Base-by-base conservation (phyloP, 2,329 filamentous ascomycete species). In the Colletotrichum tanaceti region DNA sequence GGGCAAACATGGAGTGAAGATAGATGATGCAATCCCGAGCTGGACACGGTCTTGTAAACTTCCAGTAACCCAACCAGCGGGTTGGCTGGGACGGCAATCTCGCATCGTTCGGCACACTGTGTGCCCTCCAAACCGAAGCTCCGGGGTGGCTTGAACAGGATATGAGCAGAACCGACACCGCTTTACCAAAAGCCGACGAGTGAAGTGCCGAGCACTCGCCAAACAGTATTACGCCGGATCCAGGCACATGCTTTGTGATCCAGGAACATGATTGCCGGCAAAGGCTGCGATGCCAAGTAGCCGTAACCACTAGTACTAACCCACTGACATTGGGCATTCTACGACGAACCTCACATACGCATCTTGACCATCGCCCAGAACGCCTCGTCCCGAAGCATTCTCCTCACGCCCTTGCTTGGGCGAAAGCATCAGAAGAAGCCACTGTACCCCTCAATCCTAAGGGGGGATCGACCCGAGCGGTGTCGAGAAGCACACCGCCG, bases 361-460 rank as follows among this genome's bases (percentile, higher is more conserved):
- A 14, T 20, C 11, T 35, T 35, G 32, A 10, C 32, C 32, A 53
- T 32, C 32, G 24, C 50, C 13, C 11, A 58, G n/a, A 16, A 35
- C 43, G 20, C 28, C 55, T 47, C n/a, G 28, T 38, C 44, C 55
- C 43, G 46, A 47, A 32, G 32, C 43, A 22, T 16, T 18, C 55
- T 10, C 55, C 10, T 38, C 41, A 41, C 22, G 35, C n/a, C 4
- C n/a, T 47, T 28, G 20, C 43, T 14, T 38, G n/a, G 43, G 32
- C 44, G 38, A 22, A 41, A 47, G 46, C 47, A 22, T 9, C 32
- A 44, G 28, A 35, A 57, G 50, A 18, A 38, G 65, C 20, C 16
- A 35, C 32, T 35, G 9, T 61, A 61, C 50, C 66, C 62, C 66
- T 65, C 66, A 65, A 10, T 50, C 47, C 46, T 22, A 41, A 43